Evolutionary conservation across 1,284 basidiomycete species (phyloP).

Genomic region (Ceratobasidium sp.): DNA sequence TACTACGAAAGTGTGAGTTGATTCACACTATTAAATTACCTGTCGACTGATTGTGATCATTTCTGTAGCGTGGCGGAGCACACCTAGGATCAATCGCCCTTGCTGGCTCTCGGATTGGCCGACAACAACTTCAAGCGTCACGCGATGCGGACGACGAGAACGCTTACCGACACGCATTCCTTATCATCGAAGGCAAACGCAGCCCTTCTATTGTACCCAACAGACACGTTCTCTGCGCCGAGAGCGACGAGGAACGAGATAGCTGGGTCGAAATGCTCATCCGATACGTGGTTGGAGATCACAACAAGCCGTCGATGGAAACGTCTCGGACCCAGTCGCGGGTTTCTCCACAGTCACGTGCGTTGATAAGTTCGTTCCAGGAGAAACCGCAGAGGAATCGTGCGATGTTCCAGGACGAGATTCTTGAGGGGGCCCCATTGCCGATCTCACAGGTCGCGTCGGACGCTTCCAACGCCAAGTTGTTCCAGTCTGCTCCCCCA

Average conservation of each 20-base stretch:
- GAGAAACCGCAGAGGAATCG: conserved; percentile 51
- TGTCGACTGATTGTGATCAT: conserved; percentile 35
- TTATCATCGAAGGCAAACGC: conserved; percentile 90
- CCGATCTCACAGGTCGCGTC: conserved; percentile 71
- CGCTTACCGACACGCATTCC: conserved; percentile 95
- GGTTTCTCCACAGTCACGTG: conserved; percentile 61
- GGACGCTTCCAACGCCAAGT: conserved; percentile 71
- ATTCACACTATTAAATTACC: conserved; percentile 37
- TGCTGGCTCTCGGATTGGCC: conserved; percentile 87
- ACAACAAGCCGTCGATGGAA: conserved; percentile 31
- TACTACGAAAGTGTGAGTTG: conserved; percentile 92
- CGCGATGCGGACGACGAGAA: conserved; percentile 81
- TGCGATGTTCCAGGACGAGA: conserved; percentile 72
- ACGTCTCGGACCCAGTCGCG: conserved; percentile 34
- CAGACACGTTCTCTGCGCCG: conserved; percentile 94
- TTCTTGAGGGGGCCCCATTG: conserved; percentile 68
- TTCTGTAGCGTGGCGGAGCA: conserved; percentile 81
- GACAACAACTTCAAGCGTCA: conserved; percentile 69
- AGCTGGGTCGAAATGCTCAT: conserved; percentile 95
- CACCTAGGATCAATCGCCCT: conserved; percentile 91
- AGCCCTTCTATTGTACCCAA: conserved; percentile 77
- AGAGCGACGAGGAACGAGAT: conserved; percentile 93
- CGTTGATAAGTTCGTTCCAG: conserved; percentile 68
- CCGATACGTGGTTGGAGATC: conserved; percentile 65
- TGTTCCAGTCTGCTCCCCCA: conserved; percentile 65